Base-by-base conservation (phyloP, 2,329 filamentous ascomycete genomes). In the Corynespora cassiicola region DNA sequence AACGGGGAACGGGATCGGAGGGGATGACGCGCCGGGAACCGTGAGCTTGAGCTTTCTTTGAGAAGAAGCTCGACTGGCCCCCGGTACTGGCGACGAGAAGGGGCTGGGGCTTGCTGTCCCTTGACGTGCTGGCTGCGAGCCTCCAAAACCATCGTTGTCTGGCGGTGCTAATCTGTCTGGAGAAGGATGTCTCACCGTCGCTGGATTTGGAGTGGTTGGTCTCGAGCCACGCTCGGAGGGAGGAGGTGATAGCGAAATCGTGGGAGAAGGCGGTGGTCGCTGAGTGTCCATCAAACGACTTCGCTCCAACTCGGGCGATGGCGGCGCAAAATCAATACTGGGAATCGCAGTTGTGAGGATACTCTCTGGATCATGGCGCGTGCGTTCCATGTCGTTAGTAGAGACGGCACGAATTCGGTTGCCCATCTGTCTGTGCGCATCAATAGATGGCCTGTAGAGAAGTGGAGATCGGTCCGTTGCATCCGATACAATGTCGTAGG, bases 1-100 rank as follows among this genome's bases (percentile, higher is more conserved):
- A 5, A 75, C 67, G 2, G 88, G 88, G 46, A 94, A 92, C 0
- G 87, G 85, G 4, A 81, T 79, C 4, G 75, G 67, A 4, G 76
- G 72, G 4, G 70, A 69, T 1, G 56, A 72, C 59, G 56, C 53
- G 16, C 54, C 51, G 20, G 71, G 70, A 32, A 77, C 71, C 6
- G 63, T 44, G 26, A 77, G 57, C 42, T 69, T 73, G 2, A 73
- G 68, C 5, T 69, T 52, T 15, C 61, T 53, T 14, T 57, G 56
- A 11, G 66, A 59, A n/a, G 54, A 56, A 11, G 59, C 56, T 14
- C 45, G 50, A n/a, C n/a, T n/a, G 12, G 50, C 34, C 5, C 44
- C 45, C 29, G 54, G 29, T 8, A 53, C 43, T 8, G 65, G 65
- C 6, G 63, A 66, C 2, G 59, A 58, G 1, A 44, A 30, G 2